Conservation (phyloP, 805 yeast species). For the Metschnikowia reukaufii region DNA sequence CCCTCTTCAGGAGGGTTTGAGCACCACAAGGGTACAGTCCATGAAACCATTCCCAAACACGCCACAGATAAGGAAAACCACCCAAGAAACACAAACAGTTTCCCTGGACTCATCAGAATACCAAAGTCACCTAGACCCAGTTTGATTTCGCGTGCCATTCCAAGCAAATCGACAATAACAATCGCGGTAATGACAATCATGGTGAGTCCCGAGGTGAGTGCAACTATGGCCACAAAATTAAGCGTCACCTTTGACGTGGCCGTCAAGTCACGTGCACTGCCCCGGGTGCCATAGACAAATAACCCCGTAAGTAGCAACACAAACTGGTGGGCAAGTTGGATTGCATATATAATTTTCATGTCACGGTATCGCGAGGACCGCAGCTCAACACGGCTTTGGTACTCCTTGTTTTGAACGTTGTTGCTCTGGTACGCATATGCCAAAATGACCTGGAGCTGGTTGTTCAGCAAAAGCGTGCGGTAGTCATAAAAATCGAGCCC, state of each 20-base stretch:
- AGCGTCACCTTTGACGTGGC: slow-evolving; percentile 31
- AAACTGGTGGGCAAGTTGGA: slow-evolving; percentile 30
- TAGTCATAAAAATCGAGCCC: slow-evolving; percentile 42
- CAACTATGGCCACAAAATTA: slow-evolving; percentile 37
- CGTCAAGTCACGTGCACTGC: slow-evolving; percentile 33
- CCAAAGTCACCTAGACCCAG: slow-evolving; percentile 45
- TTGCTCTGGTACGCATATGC: slow-evolving; percentile 46
- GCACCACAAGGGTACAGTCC: slow-evolving; percentile 50
- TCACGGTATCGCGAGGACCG: slow-evolving; percentile 21
- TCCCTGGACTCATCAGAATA: slow-evolving; percentile 42
- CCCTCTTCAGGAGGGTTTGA: slow-evolving; percentile 39
- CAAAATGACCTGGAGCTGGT: slow-evolving; percentile 45
- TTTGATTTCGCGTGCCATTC: slow-evolving; percentile 20
- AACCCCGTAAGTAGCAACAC: slow-evolving; percentile 29
- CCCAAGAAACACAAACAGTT: slow-evolving; percentile 39
- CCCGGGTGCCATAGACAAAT: slow-evolving; percentile 39
- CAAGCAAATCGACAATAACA: slow-evolving; percentile 27
- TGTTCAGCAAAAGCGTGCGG: slow-evolving; percentile 36
- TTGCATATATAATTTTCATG: slow-evolving; percentile 30
- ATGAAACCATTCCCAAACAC: slow-evolving; percentile 28
- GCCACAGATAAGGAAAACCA: slow-evolving; percentile 37
- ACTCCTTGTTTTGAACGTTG: slow-evolving; percentile 14
- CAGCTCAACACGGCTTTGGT: slow-evolving; percentile 15
- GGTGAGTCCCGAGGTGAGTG: slow-evolving; percentile 35
- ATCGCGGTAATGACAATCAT: slow-evolving; percentile 30